Evolutionary conservation across 805 yeast species (phyloP).

Genomic region (Saccharomyces mikatae): DNA sequence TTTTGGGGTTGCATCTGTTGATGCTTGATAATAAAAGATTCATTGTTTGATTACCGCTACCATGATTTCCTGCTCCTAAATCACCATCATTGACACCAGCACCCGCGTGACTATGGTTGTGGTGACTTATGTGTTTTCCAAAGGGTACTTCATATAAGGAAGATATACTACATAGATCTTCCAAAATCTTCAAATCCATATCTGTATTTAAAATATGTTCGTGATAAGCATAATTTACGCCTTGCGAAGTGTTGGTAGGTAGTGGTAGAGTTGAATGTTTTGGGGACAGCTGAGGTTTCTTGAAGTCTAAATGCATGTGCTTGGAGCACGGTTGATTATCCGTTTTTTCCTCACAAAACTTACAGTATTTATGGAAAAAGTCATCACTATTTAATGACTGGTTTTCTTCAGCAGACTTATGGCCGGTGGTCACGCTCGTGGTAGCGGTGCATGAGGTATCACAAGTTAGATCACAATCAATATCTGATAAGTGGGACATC

Average conservation of each 20-base stretch:
- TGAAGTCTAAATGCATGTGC: background rate
- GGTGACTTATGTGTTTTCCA: slow-evolving; percentile 26
- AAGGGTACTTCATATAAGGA: slow-evolving; percentile 29
- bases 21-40: background rate
- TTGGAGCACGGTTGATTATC: background rate
- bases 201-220: slow-evolving; percentile 20
- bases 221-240: slow-evolving; percentile 4
- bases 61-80: slow-evolving; percentile 9
- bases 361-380: slow-evolving; percentile 30
- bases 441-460: slow-evolving; percentile 9
- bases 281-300: background rate
- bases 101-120: slow-evolving; percentile 10
- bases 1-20: background rate
- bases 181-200: slow-evolving; percentile 24
- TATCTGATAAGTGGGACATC: slow-evolving; percentile 7
- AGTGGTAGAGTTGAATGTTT: background rate
- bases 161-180: slow-evolving; percentile 29
- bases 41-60: background rate
- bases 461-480: slow-evolving; percentile 26
- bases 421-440: background rate
- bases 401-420: background rate
- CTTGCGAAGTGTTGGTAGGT: background rate
- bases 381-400: slow-evolving; percentile 10
- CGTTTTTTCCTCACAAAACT: slow-evolving; percentile 21
- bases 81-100: slow-evolving; percentile 11